phyloP scores from a whole-genome alignment of 352 stramenopile species.

The Aphanomyces cochlioides region DNA sequence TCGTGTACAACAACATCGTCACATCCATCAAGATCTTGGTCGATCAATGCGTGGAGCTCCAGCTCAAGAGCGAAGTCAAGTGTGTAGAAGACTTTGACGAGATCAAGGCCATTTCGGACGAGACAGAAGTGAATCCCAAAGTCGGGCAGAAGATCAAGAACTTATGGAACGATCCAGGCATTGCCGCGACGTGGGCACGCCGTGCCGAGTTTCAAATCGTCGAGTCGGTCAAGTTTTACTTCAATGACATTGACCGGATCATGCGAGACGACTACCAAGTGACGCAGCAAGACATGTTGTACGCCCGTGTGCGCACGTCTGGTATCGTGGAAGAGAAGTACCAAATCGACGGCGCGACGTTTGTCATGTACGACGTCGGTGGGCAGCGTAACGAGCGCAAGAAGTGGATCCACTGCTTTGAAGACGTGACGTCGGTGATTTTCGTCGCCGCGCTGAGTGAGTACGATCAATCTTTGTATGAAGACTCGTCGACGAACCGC shows the following conservation, averaged over 20 bases:
- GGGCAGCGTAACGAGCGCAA: slow-evolving; percentile 95
- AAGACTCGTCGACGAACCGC: slow-evolving; percentile 91
- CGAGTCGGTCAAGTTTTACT: slow-evolving; percentile 96
- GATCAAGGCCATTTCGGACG: slow-evolving; percentile 72
- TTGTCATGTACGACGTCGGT: slow-evolving; percentile 96
- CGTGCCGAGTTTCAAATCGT: slow-evolving; percentile 94
- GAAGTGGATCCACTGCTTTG: slow-evolving; percentile 98
- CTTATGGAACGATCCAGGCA: slow-evolving; percentile 89
- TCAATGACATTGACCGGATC: slow-evolving; percentile 94
- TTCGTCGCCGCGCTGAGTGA: slow-evolving; percentile 94
- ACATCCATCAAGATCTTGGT: slow-evolving; percentile 89
- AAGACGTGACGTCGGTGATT: slow-evolving; percentile 95
- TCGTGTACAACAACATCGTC: slow-evolving; percentile 90
- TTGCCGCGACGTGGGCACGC: slow-evolving; percentile 88
- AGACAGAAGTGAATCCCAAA: slow-evolving; percentile 84
- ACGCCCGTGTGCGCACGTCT: slow-evolving; percentile 92
- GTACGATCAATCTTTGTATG: slow-evolving; percentile 94
- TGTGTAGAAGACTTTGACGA: slow-evolving; percentile 75
- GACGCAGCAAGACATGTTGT: slow-evolving; percentile 94
- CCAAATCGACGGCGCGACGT: slow-evolving; percentile 93
- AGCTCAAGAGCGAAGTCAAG: slow-evolving; percentile 73
- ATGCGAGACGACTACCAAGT: slow-evolving; percentile 90
- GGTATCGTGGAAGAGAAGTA: slow-evolving; percentile 95
- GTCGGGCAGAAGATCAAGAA: slow-evolving; percentile 91
- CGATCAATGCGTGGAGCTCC: slow-evolving; percentile 80